Evolutionary conservation across 2,329 filamentous ascomycete genomes (phyloP).

Genomic region (Tolypocladium tropicale): DNA sequence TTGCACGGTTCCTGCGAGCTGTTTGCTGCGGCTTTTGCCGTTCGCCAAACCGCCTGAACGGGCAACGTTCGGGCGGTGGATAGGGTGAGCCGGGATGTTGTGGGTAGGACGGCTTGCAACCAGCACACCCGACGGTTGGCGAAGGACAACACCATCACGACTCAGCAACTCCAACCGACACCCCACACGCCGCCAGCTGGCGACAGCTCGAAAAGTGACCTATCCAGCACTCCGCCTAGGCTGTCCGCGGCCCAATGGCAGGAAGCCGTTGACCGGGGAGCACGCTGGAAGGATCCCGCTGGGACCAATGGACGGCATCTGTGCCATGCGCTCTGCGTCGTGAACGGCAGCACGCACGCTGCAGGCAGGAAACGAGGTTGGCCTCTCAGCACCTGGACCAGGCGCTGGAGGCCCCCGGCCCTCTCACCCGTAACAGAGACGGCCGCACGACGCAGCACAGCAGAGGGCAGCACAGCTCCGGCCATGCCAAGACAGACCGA

Average conservation of each 20-base stretch:
- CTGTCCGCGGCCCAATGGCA: neutral
- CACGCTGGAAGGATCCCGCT: neutral
- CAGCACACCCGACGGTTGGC: neutral
- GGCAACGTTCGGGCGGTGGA: neutral
- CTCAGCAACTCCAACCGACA: neutral
- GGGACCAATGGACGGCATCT: neutral
- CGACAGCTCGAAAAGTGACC: neutral
- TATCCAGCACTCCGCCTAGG: neutral
- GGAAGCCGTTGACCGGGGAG: neutral
- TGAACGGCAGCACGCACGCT: constrained; percentile 9
- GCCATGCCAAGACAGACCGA: neutral
- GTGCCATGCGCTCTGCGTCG: neutral
- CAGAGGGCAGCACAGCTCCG: neutral
- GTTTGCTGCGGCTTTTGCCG: neutral
- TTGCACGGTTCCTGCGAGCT: neutral
- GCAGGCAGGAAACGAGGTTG: constrained; percentile 12
- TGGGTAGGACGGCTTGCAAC: neutral
- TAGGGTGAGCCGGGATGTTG: neutral
- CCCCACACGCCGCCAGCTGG: neutral
- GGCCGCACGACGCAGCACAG: neutral
- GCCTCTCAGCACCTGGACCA: neutral
- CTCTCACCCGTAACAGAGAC: neutral
- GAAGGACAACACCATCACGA: neutral
- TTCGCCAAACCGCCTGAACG: neutral
- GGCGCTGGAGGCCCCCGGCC: neutral